Base-by-base conservation (phyloP, 306 rosid genomes). In the Oemleria cerasiformis region DNA sequence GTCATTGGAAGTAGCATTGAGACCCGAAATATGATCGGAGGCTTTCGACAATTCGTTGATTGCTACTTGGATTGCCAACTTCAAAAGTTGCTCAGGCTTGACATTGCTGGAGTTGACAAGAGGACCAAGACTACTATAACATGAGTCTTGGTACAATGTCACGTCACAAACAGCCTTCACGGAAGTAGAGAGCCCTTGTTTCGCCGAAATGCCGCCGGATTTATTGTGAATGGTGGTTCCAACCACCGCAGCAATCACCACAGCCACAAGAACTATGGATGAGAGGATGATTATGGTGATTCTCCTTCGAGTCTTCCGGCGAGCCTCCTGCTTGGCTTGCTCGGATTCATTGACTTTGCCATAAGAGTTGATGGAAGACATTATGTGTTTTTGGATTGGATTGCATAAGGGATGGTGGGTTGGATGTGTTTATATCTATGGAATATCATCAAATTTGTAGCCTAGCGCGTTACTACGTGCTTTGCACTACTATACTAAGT, bases 81-180 rank as follows among this genome's bases (percentile, higher is more conserved):
- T 64, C 70, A 84, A 75, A 56, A 92, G 56, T 14, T 82, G 83
- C 59, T 79, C 83, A 5, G 96, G 96, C 63, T 72, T 69, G 36
- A 84, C 25, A 55, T 75, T 21, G 55, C 76, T 81, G 40, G 85
- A 76, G 49, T 79, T 67, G 2, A 41, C 73, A 17, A 70, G 8
- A 69, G 87, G 69, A 6, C 75, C 30, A 25, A 88, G 88, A 71
- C 89, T 79, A 0, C 63, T 57, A 6, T 84, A 82, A 63, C 98
- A 92, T 0, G 88, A 68, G 10, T 79, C 86, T 53, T 76, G 84
- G 79, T 86, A 83, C 76, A 90, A 38, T 4, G 98, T 92, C 45
- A 85, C 81, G 8, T 86, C 86, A 68, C 95, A 92, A 61, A 92
- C 76, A 7, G 95, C 96, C 74, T 77, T 92, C 65, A 89, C 74